Conservation (phyloP, 2,329 filamentous ascomycete species). For the Pseudogymnoascus sp. region DNA sequence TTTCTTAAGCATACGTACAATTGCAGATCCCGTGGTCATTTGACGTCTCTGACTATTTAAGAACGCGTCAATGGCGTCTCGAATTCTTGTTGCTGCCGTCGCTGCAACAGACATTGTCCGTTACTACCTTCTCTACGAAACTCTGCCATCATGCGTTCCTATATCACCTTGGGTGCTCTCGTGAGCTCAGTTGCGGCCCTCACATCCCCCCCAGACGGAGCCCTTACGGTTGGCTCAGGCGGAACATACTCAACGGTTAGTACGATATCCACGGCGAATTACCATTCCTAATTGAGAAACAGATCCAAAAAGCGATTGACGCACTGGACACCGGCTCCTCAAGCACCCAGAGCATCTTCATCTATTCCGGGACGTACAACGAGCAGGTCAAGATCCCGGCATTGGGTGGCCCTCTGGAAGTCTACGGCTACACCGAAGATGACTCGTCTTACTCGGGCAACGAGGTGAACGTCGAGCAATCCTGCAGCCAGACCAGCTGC, state of each 20-base stretch:
- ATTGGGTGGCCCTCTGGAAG: conserved; percentile 40
- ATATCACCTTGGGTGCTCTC: conserved; percentile 22
- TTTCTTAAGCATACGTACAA: neutral
- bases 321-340: conserved; percentile 41
- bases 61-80: neutral
- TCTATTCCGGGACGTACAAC: conserved; percentile 48
- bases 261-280: neutral
- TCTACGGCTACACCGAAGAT: conserved; percentile 47
- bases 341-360: conserved; percentile 45
- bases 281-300: neutral
- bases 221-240: conserved; percentile 38
- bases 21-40: neutral
- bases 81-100: neutral
- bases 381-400: conserved; percentile 49
- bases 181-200: conserved; percentile 22
- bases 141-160: conserved; percentile 20
- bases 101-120: neutral
- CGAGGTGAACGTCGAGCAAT: conserved; percentile 39
- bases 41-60: neutral
- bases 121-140: neutral
- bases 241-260: conserved; percentile 38
- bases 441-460: conserved; percentile 42
- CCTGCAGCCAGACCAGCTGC: conserved; percentile 33
- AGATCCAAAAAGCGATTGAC: conserved; percentile 43
- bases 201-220: conserved; percentile 39